Percentiles rank a stretch among this genome's conserved stretches.
These are phyloP conservation scores for Paxillus ammoniavirescens DNA, from an alignment of 768 basidiomycete species.

Conservation along the genomic window DNA sequence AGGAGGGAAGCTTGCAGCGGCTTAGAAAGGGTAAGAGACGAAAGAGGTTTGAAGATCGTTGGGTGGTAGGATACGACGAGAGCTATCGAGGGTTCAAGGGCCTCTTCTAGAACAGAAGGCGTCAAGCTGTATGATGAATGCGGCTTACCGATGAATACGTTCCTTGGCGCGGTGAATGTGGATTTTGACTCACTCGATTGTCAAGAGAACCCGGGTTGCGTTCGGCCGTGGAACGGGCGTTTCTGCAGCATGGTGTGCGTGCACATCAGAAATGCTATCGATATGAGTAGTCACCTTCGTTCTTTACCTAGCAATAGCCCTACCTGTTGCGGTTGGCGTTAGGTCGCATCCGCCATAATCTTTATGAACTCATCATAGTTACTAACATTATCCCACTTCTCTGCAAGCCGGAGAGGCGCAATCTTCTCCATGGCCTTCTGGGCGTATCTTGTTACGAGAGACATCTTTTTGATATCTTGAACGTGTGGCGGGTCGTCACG, in stretches of 20 bases:
- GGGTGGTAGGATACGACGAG: slow-evolving; percentile 85
- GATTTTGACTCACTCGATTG: slow-evolving; percentile 58
- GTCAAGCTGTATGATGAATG: slow-evolving; percentile 55
- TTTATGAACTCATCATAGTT: background rate
- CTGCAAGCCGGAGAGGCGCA: slow-evolving; percentile 83
- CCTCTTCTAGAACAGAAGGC: slow-evolving; percentile 66
- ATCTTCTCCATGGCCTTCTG: slow-evolving; percentile 77
- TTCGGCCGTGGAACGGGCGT: slow-evolving; percentile 49
- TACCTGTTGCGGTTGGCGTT: slow-evolving; percentile 43
- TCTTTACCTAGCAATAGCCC: slow-evolving; percentile 68
- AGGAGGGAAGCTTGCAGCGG: slow-evolving; percentile 81
- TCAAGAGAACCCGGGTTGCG: slow-evolving; percentile 54
- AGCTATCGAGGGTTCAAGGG: slow-evolving; percentile 56
- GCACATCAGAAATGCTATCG: slow-evolving; percentile 2
- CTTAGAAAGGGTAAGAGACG: slow-evolving; percentile 73
- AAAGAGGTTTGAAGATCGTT: slow-evolving; percentile 73
- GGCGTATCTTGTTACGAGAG: slow-evolving; percentile 41
- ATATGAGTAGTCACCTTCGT: slow-evolving; percentile 1
- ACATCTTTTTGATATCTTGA: background rate
- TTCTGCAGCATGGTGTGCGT: slow-evolving; percentile 35
- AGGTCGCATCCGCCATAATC: background rate
- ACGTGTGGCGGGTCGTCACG: too few species aligned
- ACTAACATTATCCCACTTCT: slow-evolving; percentile 93
- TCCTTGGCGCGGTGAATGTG: slow-evolving; percentile 1
- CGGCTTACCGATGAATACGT: slow-evolving; percentile 21